Evolutionary conservation across 163 green algal genomes (phyloP), one percentile per base, ranked within the genome.

Genomic region (Scenedesmus sp.): DNA sequence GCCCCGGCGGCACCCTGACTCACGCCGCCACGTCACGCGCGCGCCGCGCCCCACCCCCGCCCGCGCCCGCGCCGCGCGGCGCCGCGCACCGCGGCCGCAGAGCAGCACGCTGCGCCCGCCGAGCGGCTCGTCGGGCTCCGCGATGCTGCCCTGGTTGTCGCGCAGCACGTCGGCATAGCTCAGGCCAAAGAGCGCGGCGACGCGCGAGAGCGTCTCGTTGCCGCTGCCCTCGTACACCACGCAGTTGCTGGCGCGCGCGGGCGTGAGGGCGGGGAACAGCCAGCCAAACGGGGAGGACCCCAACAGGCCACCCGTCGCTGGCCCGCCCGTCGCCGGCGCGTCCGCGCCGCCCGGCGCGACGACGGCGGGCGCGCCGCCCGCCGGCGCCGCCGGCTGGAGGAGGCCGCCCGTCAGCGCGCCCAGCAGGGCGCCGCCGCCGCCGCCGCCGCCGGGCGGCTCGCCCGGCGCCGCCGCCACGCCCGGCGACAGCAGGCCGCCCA

Each of bases 101-200:
- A 77, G 34, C 31, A 77, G 51, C 11, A 77, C 48, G 36, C 67
- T 77, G 20, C 67, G 56, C 11, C 67, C 67, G 28, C 34, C 67
- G 2, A 77, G 36, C 2, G 67, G 51, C 51, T 77, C 28, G 34
- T 65, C 56, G 17, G 51, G 33, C 14, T 56, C 39, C 33, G n/a
- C 64, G 33, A 77, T 65, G 14, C 39, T 60, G 18, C 67, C 67
- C 51, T 77, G 67, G 34, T 77, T 77, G 67, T 77, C 51, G 24
- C 51, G 51, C n/a, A 77, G 36, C 33, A 77, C 67, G 13, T 18
- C 29, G 9, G 20, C 9, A 29, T 65, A 54, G 13, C 53, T 34
- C 33, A 77, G 67, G 11, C 67, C 34, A 65, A 77, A 77, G n/a
- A 66, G 34, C 18, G 24, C 15, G 14, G 67, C 36, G 34, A 77